phyloP scores from a whole-genome alignment of 306 rosid species.

The Alnus rubra region DNA sequence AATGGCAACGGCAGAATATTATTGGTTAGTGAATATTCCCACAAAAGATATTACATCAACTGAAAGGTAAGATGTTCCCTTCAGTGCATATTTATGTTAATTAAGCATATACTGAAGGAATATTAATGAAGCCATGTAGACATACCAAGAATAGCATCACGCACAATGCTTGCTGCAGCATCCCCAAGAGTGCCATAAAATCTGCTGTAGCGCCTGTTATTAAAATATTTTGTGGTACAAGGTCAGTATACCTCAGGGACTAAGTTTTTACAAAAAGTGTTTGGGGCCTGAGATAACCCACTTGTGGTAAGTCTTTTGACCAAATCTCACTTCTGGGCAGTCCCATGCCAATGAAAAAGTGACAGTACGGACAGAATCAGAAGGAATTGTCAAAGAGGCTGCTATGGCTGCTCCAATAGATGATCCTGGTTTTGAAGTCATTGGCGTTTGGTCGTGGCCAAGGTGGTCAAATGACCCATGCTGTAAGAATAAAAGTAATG shows the following conservation, averaged over 20 bases:
- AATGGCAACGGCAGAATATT: neutral
- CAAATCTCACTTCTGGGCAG: constrained; percentile 79
- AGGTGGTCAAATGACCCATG: constrained; percentile 83
- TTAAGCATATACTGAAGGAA: neutral
- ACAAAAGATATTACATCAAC: neutral
- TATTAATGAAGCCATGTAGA: constrained; percentile 13
- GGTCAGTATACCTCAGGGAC: neutral
- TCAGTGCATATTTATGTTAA: neutral
- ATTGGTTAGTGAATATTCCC: neutral
- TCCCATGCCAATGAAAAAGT: constrained; percentile 97
- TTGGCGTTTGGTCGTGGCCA: constrained; percentile 40
- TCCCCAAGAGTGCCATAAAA: constrained; percentile 76
- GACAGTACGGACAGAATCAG: constrained; percentile 59
- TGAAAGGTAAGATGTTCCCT: neutral
- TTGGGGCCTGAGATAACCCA: constrained; percentile 36
- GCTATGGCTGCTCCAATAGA: constrained; percentile 96
- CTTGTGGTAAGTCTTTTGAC: constrained; percentile 73
- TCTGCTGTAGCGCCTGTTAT: constrained; percentile 85
- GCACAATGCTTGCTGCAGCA: constrained; percentile 87
- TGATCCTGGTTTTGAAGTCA: constrained; percentile 79
- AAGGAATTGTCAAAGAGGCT: constrained; percentile 74
- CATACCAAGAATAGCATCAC: constrained; percentile 80
- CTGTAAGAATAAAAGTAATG: constrained; percentile 39
- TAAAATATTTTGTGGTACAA: constrained; percentile 14
- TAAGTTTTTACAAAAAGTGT: neutral